These are phyloP conservation scores for Penicillium malachiteum DNA, from an alignment of 495 filamentous ascomycete species.

Conservation along the genomic window DNA sequence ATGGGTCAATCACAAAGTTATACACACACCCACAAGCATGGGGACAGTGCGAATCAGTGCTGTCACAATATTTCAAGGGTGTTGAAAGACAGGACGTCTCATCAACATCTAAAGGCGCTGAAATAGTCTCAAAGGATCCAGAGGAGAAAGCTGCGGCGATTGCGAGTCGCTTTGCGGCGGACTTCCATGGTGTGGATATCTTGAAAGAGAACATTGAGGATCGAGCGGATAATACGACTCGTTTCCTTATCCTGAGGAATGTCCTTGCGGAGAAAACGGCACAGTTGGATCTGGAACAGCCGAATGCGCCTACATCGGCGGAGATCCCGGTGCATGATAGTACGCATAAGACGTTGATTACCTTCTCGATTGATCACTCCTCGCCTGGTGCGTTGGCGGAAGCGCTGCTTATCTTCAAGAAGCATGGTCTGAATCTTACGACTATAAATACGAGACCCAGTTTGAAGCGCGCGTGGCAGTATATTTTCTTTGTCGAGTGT, in stretches of 20 bases:
- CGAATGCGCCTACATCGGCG: slow-evolving; percentile 7
- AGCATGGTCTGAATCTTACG: slow-evolving; percentile 73
- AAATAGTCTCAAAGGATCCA: slow-evolving; percentile 64
- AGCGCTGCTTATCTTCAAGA: slow-evolving; percentile 74
- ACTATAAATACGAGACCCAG: slow-evolving; percentile 87
- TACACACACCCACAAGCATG: slow-evolving; percentile 95
- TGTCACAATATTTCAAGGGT: slow-evolving; percentile 62
- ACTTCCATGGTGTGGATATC: slow-evolving; percentile 62
- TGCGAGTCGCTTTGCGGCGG: slow-evolving; percentile 69
- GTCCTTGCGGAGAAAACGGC: slow-evolving; percentile 26
- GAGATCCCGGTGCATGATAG: slow-evolving; percentile 16
- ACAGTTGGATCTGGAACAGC: slow-evolving; percentile 19
- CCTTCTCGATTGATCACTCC: slow-evolving; percentile 79
- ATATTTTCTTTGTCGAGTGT: slow-evolving; percentile 94
- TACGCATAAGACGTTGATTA: slow-evolving; percentile 68
- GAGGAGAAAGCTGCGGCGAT: slow-evolving; percentile 70
- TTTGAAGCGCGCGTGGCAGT: slow-evolving; percentile 74
- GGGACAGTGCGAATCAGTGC: slow-evolving; percentile 83
- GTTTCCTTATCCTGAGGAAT: slow-evolving; percentile 77
- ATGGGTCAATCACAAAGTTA: slow-evolving; percentile 47
- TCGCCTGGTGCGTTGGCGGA: slow-evolving; percentile 77
- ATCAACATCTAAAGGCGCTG: slow-evolving; percentile 79
- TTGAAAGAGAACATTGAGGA: slow-evolving; percentile 81
- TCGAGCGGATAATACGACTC: slow-evolving; percentile 75
- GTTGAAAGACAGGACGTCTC: slow-evolving; percentile 80